Evolutionary conservation across 179 eudicot species (phyloP).

Genomic region (Amaranthus tricolor): DNA sequence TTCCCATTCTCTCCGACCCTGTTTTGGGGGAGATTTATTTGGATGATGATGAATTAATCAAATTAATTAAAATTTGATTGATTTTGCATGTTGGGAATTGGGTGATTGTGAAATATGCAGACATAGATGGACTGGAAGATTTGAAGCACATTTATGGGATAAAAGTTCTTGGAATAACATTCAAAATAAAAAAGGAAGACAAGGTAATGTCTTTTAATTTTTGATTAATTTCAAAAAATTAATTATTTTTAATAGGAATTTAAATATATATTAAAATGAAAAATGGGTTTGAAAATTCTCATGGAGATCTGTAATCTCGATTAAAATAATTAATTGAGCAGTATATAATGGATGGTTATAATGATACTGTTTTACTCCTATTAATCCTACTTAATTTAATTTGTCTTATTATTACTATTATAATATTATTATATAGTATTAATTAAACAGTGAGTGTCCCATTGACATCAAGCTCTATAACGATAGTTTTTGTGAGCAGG

Average conservation of each 20-base stretch:
- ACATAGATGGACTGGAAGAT: constrained; percentile 94
- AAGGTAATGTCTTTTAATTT: constrained; percentile 42
- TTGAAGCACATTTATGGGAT: constrained; percentile 96
- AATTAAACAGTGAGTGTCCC: too few species aligned
- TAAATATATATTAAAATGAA: not conserved
- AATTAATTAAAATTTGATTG: not conserved
- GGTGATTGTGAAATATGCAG: constrained; percentile 28
- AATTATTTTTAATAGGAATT: constrained; percentile 5
- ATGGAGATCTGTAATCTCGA: constrained; percentile 60
- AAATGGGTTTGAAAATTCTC: constrained; percentile 16
- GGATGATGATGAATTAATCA: too few species aligned
- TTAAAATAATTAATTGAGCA: constrained; percentile 14
- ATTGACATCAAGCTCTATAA: too few species aligned
- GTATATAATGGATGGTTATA: constrained; percentile 14
- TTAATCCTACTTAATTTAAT: not conserved
- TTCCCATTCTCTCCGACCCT: too few species aligned
- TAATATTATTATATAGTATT: too few species aligned
- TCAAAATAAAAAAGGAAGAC: constrained; percentile 84
- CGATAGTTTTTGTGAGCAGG: too few species aligned
- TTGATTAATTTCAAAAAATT: not conserved
- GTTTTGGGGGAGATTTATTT: too few species aligned
- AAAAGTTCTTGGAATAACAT: constrained; percentile 72
- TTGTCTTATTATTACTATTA: constrained; percentile 15
- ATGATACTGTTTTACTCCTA: constrained; percentile 5
- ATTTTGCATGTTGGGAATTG: constrained; percentile 21